phyloP scores from a whole-genome alignment of 805 yeast species.

The Candida ponderosae region DNA sequence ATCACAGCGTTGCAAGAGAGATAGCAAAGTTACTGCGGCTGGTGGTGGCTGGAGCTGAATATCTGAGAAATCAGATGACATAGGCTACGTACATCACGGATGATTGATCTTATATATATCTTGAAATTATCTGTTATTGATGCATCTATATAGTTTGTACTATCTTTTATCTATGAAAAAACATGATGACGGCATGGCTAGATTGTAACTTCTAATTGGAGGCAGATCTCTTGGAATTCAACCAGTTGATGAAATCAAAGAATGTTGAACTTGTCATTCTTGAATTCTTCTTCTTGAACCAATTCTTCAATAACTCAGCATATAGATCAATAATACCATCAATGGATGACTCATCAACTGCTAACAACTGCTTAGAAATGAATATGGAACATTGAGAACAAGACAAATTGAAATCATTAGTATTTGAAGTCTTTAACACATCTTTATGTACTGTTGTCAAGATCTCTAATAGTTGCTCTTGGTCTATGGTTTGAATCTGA shows the following conservation, averaged over 20 bases:
- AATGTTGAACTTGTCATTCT: conserved; percentile 51
- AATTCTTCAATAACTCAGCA: conserved; percentile 42
- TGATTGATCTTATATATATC: too few species aligned
- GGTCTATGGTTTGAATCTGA: conserved; percentile 12
- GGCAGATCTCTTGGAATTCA: conserved; percentile 38
- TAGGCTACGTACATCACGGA: too few species aligned
- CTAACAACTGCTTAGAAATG: conserved; percentile 47
- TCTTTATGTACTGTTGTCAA: conserved; percentile 36
- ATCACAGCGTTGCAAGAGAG: too few species aligned
- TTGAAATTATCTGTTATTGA: too few species aligned
- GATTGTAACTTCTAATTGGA: too few species aligned
- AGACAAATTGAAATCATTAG: conserved; percentile 29
- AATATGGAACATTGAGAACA: conserved; percentile 61
- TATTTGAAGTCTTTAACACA: conserved; percentile 26
- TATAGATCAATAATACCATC: conserved; percentile 49
- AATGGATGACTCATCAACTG: conserved; percentile 22
- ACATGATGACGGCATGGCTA: too few species aligned
- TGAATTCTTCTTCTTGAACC: conserved; percentile 45
- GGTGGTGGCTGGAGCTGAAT: too few species aligned
- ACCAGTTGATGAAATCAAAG: conserved; percentile 77
- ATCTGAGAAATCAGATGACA: too few species aligned
- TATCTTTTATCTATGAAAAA: too few species aligned
- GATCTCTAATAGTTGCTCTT: conserved; percentile 15
- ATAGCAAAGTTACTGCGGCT: too few species aligned
- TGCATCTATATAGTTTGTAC: too few species aligned